These are phyloP conservation scores for Zopfochytrium polystomum DNA, from an alignment of 371 early-diverging fungal genomes.

Conservation along the genomic window DNA sequence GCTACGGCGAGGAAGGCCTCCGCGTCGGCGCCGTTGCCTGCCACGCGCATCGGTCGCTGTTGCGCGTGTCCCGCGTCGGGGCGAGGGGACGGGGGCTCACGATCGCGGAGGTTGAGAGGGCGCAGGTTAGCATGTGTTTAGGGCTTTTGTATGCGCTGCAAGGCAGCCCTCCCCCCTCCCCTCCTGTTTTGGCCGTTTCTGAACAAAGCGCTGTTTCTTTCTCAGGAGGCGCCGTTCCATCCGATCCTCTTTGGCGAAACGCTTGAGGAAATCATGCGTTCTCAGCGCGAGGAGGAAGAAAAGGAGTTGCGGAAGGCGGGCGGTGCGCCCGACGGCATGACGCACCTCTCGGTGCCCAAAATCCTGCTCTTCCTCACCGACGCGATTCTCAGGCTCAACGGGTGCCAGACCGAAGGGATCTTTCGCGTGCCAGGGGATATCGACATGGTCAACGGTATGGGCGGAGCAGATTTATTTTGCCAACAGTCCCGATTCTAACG, in stretches of 20 bases:
- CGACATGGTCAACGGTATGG: slow-evolving; percentile 76
- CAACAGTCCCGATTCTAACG: not conserved
- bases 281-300: slow-evolving; percentile 21
- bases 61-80: slow-evolving; percentile 71
- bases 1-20: slow-evolving; percentile 24
- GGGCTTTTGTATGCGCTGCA: too few relatives aligned
- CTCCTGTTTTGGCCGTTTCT: slow-evolving; percentile 79
- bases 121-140: slow-evolving; percentile 76
- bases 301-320: slow-evolving; percentile 21
- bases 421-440: slow-evolving; percentile 95
- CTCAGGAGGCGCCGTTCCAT: slow-evolving; percentile 75
- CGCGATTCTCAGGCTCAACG: slow-evolving; percentile 70
- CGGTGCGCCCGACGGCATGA: too few relatives aligned
- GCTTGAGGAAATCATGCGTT: too few relatives aligned
- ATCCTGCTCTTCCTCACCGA: slow-evolving; percentile 83
- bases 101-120: slow-evolving; percentile 74
- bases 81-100: slow-evolving; percentile 77
- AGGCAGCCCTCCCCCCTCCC: too few relatives aligned
- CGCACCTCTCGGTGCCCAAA: slow-evolving; percentile 69
- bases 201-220: too few relatives aligned
- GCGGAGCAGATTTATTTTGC: not conserved
- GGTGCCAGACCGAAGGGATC: too few relatives aligned
- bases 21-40: slow-evolving; percentile 58
- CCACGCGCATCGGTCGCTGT: slow-evolving; percentile 60
- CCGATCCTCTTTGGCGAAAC: slow-evolving; percentile 88